Evolutionary conservation across 805 yeast species (phyloP).

Genomic region (Ogataea parapolymorpha): DNA sequence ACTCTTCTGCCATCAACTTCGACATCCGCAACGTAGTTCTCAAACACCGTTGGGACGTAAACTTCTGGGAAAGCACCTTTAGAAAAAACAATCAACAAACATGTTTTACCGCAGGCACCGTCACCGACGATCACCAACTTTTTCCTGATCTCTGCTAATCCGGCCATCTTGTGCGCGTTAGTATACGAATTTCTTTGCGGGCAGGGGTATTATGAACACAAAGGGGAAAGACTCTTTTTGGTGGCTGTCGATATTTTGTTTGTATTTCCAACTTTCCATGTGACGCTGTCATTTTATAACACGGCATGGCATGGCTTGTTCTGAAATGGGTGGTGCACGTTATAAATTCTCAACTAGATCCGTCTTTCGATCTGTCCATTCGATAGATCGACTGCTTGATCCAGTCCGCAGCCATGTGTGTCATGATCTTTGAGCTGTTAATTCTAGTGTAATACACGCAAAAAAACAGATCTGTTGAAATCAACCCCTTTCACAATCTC

Average conservation of each 20-base stretch:
- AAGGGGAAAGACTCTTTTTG: conserved; percentile 5
- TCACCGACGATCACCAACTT: conserved; percentile 94
- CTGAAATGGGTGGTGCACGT: conserved; percentile 11
- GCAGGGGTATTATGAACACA: not conserved
- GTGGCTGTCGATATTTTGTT: conserved; percentile 13
- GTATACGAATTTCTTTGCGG: not conserved
- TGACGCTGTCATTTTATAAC: conserved; percentile 9
- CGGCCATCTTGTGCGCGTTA: conserved; percentile 33
- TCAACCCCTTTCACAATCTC: not conserved
- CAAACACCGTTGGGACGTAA: conserved; percentile 94
- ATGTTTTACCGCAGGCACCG: conserved; percentile 97
- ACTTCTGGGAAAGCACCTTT: conserved; percentile 92
- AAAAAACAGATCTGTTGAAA: not conserved
- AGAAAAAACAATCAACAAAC: conserved; percentile 79
- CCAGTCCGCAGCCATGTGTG: not conserved
- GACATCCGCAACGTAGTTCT: conserved; percentile 96
- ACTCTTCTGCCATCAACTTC: conserved; percentile 89
- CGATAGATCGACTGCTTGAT: not conserved
- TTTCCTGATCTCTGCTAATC: conserved; percentile 60
- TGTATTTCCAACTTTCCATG: conserved; percentile 12
- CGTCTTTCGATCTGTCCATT: not conserved
- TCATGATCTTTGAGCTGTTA: too few species aligned
- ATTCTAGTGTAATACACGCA: too few species aligned
- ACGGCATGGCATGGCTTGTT: not conserved
- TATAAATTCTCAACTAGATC: conserved; percentile 1